Evolutionary conservation across 768 basidiomycete genomes (phyloP), one percentile per base, ranked within the genome.

Genomic region (Collybia sordida): DNA sequence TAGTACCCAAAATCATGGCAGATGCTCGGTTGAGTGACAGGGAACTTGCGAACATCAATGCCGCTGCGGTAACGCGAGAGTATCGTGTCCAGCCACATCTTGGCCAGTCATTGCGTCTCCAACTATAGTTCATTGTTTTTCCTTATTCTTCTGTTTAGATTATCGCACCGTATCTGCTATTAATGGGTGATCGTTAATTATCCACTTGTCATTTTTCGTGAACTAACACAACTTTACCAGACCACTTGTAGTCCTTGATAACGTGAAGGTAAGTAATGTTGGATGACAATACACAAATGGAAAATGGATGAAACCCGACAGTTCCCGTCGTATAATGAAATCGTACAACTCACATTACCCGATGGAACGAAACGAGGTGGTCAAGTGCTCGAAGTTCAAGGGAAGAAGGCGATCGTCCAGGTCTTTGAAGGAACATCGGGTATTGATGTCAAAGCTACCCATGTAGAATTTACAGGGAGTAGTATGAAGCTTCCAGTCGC

Each of bases 401-500:
- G 97, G 47, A 97, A 95, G 79, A 98, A 98, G 66, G 97, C 97
- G 36, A 93, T 99, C 62, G 96, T 99, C 17, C 97, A 99, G 68
- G 96, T 99, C 53, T 99, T 99, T 60, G 97, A 99, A 69, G 97
- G 97, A 45, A 99, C 97, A 2, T 82, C 94, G 8, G 97, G 97
- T 28, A 89, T 98, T 38, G 97, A 99, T 67, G 97, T 98, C 61
- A 96, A 95, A 67, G 82, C 90, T 12, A 99, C 97, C 2, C 93
- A 95, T 64, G 94, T 98, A 66, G 93, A 97, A 64, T 98, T 99
- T 69, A 95, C 95, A 12, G 97, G 97, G 37, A 90, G 89, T 60
- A 94, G 93, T 67, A 98, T 99, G 97, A 98, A 97, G 68, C 80
- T 99, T 2, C 94, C 97, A 38, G 97, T 98, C 17, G 93, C 94